Conservation (phyloP, 345 rosid species). For the Abelmoschus esculentus region DNA sequence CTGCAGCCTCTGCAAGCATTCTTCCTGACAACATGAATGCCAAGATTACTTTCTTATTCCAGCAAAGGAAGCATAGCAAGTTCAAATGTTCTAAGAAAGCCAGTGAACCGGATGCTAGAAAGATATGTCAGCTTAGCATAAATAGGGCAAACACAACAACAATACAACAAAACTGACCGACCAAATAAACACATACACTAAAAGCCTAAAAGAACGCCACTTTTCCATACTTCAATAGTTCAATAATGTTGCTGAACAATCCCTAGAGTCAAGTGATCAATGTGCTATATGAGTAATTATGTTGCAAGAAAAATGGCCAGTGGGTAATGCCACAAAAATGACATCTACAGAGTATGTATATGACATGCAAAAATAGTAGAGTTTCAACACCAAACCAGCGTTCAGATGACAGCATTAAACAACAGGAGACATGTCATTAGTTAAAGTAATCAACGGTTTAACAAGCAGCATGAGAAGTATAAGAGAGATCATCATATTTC, state of each 20-base stretch:
- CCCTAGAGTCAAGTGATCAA: background rate
- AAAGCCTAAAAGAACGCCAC: background rate
- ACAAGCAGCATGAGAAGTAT: background rate
- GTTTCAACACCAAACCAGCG: background rate
- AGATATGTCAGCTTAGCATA: constrained; percentile 1
- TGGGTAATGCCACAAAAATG: background rate
- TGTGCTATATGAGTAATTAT: background rate
- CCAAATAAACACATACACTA: background rate
- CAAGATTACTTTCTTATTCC: background rate
- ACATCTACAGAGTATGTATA: background rate
- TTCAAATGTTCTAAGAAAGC: background rate
- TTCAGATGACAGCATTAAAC: background rate
- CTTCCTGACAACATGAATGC: constrained; percentile 55
- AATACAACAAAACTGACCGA: background rate
- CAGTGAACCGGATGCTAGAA: background rate
- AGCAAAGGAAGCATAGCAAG: background rate
- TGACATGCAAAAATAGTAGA: background rate
- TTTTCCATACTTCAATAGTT: background rate
- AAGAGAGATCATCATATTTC: background rate
- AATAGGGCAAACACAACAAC: background rate
- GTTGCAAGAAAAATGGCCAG: background rate
- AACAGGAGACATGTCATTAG: background rate
- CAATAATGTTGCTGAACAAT: background rate
- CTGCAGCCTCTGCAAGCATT: constrained; percentile 77
- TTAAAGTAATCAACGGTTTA: background rate